phyloP scores from a whole-genome alignment of 2,329 filamentous ascomycete species.

The Arthroderma sp. region DNA sequence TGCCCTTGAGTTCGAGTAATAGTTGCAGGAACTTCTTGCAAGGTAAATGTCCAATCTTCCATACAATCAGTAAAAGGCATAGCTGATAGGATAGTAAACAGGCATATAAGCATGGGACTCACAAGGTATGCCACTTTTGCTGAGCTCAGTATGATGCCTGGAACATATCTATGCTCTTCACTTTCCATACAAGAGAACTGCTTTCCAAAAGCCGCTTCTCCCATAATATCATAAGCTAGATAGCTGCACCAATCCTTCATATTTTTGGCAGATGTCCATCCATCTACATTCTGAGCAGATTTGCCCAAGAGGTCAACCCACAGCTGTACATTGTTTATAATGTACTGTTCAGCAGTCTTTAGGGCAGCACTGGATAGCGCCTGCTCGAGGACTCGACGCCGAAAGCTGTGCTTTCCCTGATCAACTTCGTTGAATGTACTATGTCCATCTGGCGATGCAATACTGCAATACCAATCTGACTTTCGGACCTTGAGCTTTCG shows the following conservation, averaged over 20 bases:
- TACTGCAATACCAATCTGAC: constrained; percentile 22
- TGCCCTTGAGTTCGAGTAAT: constrained; percentile 5
- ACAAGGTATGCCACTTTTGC: constrained; percentile 11
- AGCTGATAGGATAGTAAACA: not conserved
- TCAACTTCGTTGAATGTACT: constrained; percentile 11
- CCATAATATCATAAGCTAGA: constrained; percentile 23
- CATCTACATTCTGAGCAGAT: constrained; percentile 7
- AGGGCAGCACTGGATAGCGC: constrained; percentile 18
- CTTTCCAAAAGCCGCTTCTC: constrained; percentile 22
- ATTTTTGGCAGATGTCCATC: constrained; percentile 12
- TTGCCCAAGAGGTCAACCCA: constrained; percentile 8
- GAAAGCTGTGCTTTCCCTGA: constrained; percentile 10
- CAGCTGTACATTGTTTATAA: constrained; percentile 6
- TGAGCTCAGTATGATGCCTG: constrained; percentile 17
- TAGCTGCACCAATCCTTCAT: constrained; percentile 18
- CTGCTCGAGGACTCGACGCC: constrained; percentile 15
- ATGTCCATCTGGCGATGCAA: constrained; percentile 14
- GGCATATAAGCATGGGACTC: not conserved
- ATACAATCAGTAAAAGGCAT: not conserved
- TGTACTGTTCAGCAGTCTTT: constrained; percentile 8
- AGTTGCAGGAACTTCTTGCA: constrained; percentile 4
- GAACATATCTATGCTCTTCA: constrained; percentile 9
- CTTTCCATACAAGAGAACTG: constrained; percentile 19
- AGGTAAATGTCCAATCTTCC: constrained; percentile 9
- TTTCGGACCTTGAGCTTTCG: constrained; percentile 16